Base-by-base conservation (phyloP, 139 green algal species). In the Dunaliella primolecta region DNA sequence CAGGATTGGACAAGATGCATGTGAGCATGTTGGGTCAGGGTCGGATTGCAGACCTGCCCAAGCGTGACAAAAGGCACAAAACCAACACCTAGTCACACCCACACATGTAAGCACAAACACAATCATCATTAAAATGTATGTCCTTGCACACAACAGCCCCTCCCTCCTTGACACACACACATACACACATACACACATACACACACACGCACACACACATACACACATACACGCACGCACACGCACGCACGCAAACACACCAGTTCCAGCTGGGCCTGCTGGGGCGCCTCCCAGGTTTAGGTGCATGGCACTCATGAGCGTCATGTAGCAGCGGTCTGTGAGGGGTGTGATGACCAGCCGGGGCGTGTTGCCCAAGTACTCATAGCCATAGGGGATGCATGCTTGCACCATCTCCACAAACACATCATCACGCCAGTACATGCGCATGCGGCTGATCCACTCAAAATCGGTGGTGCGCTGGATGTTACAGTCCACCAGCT, bases 381-480 rank as follows among this genome's bases (percentile, higher is more conserved):
- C 90, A 56, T 92, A 93, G 23, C 86, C 91, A 27, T 87, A 80
- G 29, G 30, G 46, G 31, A 88, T 82, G 37, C 32, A 74, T 33
- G 31, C 78, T 79, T 84, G 84, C 78, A 87, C 93, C 94, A 97
- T 97, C 84, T 96, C 93, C 55, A 96, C 93, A 29, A 76, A 91
- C 55, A 96, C 88, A 64, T 96, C 89, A 37, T 95, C 92, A 27
- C 93, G 86, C 94, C 94, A 97, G 89, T 97, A 97, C 91, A 96
- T 96, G 1, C 94, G 90, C 78, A 97, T 91, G 71, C 94, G 91
- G 3, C 83, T 89, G 37, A 96, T 91, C 94, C 94, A 97, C 87
- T 96, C 93, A 87, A 97, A 97, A 80, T 96, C 93, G 1, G 89
- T 92, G 23, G 64, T 75, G 33, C 82, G 84, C 55, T 88, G 56